Conservation (phyloP, 2,329 filamentous ascomycete species). For the Scedosporium boydii region DNA sequence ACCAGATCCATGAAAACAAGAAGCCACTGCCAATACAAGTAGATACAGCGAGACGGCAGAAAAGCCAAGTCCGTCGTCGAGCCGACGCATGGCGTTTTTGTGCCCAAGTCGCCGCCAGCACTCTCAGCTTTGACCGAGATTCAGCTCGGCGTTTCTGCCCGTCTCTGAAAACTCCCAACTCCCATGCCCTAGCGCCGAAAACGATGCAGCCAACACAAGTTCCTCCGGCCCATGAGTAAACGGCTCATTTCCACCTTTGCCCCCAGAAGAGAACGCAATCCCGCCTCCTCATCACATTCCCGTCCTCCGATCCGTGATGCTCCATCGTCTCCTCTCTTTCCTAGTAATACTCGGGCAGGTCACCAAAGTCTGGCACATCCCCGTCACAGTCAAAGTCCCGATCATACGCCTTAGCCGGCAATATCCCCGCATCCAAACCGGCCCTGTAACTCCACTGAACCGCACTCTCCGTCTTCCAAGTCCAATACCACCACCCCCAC, state of each 20-base stretch:
- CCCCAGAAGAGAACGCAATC: too few relatives aligned
- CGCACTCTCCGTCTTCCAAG: slow-evolving; percentile 65
- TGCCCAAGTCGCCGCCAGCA: too few relatives aligned
- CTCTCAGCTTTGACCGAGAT: too few relatives aligned
- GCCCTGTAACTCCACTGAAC: slow-evolving; percentile 65
- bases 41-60: background rate
- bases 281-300: too few relatives aligned
- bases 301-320: too few relatives aligned
- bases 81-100: too few relatives aligned
- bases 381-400: slow-evolving; percentile 38
- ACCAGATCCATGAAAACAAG: background rate
- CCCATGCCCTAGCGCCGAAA: too few relatives aligned
- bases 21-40: background rate
- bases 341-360: slow-evolving; percentile 11
- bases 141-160: too few relatives aligned
- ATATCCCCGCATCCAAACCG: slow-evolving; percentile 48
- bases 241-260: background rate
- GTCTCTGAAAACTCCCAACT: too few relatives aligned
- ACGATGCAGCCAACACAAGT: too few relatives aligned
- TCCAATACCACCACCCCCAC: slow-evolving; percentile 80
- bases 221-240: too few relatives aligned
- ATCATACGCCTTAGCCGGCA: slow-evolving; percentile 50
- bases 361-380: slow-evolving; percentile 19
- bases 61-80: too few relatives aligned
- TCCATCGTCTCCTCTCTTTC: background rate